Evolutionary conservation across 148 eudicot species (phyloP), one percentile per base, ranked within the genome.

Genomic region (Camellia granthamiana): DNA sequence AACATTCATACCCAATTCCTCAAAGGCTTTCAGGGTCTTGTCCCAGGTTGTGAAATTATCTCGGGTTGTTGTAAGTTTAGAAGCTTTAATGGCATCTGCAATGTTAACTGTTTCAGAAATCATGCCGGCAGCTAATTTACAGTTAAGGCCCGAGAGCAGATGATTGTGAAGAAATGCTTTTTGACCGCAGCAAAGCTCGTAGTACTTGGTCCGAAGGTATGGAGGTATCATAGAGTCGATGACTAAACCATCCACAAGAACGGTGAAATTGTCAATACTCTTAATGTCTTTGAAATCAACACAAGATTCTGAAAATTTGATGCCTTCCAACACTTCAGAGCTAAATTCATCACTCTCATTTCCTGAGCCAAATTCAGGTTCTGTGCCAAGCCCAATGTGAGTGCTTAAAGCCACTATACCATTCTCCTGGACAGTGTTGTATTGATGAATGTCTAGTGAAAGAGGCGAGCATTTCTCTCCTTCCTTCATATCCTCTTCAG

Each of bases 81-180:
- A 60, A 61, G 83, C 80, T 74, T 79, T 79, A 58, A 82, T 84
- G 18, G 89, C 89, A 79, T 87, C 85, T 1, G 87, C 83, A n/a
- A 87, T 84, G 56, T 82, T 87, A n/a, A 87, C 80, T 14, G 87
- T 87, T 77, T 87, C 89, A 7, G 78, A 69, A 54, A 87, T 82
- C 13, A 87, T 58, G 52, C 83, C 86, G 52, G 78, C 78, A 47
- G 74, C 83, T 63, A 87, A 42, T 19, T 71, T 77, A 19, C 62
- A 51, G 75, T 82, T 87, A 0, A 84, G 81, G 13, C 82, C 85
- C 61, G 54, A 47, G 13, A 81, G 75, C 18, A 87, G 77, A 67
- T 69, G 58, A 38, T 77, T 74, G 46, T 87, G 89, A 30, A 87
- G 85, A 69, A 78, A 84, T 3, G 59, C 47, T 7, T 84, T 77